Evolutionary conservation across 2,329 filamentous ascomycete genomes (phyloP).

Genomic region (Epichloe amarillans): DNA sequence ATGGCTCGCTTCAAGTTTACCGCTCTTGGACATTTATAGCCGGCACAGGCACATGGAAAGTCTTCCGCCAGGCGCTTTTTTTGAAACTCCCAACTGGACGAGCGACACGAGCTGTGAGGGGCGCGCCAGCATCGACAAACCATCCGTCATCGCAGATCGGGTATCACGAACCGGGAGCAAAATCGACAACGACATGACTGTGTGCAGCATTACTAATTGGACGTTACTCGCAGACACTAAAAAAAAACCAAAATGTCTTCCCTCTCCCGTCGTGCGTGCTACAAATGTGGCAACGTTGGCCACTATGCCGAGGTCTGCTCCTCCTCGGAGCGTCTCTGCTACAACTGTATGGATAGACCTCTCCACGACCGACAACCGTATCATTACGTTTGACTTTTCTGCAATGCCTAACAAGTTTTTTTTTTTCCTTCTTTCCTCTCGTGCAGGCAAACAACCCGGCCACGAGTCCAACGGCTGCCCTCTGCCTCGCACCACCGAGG

Average conservation of each 20-base stretch:
- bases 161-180: neutral
- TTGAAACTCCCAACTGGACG: too few species aligned
- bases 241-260: constrained; percentile 50
- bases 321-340: constrained; percentile 94
- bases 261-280: constrained; percentile 70
- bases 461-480: constrained; percentile 98
- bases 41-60: neutral
- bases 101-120: neutral
- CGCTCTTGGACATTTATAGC: neutral
- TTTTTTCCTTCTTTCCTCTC: neutral
- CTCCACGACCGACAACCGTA: neutral
- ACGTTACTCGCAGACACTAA: neutral
- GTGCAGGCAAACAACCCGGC: constrained; percentile 67
- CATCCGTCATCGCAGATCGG: neutral
- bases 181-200: neutral
- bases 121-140: neutral
- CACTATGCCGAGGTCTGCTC: constrained; percentile 87
- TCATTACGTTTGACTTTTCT: neutral
- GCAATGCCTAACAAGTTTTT: neutral
- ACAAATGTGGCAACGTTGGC: constrained; percentile 73
- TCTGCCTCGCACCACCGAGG: constrained; percentile 89
- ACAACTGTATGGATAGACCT: constrained; percentile 65
- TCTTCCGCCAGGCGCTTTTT: neutral
- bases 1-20: neutral
- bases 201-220: neutral